Evolutionary conservation across 2,329 filamentous ascomycete genomes (phyloP), one percentile per base, ranked within the genome.

Genomic region (Hypomyces perniciosus): DNA sequence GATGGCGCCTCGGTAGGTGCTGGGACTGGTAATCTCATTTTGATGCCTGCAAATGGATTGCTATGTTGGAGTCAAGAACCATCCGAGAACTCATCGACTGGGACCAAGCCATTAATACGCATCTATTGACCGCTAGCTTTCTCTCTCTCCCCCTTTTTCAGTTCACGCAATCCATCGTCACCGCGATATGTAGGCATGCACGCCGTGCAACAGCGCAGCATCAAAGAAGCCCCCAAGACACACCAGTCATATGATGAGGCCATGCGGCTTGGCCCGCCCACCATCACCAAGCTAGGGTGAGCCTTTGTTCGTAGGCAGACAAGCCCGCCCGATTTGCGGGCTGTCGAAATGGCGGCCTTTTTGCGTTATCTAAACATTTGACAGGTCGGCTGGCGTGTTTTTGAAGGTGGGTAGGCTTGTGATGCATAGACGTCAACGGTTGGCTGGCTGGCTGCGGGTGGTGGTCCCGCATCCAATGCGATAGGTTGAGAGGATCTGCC

Each of bases 191-290:
- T 20, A 12, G 12, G 35, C 20, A 38, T 38, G 35, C 35, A 38
- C 35, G 35, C 20, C 20, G 20, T 20, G 20, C 20, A 20, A 20
- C 27, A 34, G 20, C 10, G 35, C 35, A 38, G 6, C 35, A 20
- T 20, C 20, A 20, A 20, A 20, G 20, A 20, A 20, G 20, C 20
- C 13, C 8, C 12, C 42, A 40, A 38, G 20, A 53, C 46, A 54
- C 48, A 49, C 44, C 37, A 47, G 55, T 56, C 55, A 56, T 41
- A 53, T 56, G 55, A 56, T 42, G 45, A 20, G 55, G 31, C 46
- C 55, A 56, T 56, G 55, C 48, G 53, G 48, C 28, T 51, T 6
- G 20, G 37, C n/a, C 49, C 48, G 43, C 50, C 50, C 50, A 55
- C 50, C 47, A 43, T 48, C 39, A 42, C 38, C 6, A 13, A 28